Conservation (phyloP, 345 rosid species). For the Linum trigynum region DNA sequence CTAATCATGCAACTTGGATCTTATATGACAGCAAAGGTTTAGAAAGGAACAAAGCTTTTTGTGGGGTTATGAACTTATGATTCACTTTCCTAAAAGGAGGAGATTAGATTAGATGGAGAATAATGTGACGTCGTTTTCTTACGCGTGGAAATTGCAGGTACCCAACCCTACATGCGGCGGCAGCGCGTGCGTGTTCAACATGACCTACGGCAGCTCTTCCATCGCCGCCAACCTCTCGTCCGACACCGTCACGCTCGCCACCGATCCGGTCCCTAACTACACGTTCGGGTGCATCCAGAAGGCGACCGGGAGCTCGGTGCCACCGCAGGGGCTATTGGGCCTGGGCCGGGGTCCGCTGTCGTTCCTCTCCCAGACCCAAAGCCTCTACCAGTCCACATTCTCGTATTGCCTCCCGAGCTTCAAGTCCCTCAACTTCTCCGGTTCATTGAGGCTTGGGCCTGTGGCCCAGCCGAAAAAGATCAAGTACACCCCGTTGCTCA, state of each 20-base stretch:
- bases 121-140: neutral
- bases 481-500: slow-evolving; percentile 71
- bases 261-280: slow-evolving; percentile 49
- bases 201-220: slow-evolving; percentile 73
- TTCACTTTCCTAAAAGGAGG: no score
- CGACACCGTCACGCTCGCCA: slow-evolving; percentile 54
- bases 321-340: slow-evolving; percentile 84
- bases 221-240: slow-evolving; percentile 57
- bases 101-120: no score
- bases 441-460: slow-evolving; percentile 82
- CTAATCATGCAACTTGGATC: no score
- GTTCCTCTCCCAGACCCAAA: slow-evolving; percentile 62
- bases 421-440: slow-evolving; percentile 65
- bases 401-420: slow-evolving; percentile 87
- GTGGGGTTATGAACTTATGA: no score
- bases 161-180: slow-evolving; percentile 57
- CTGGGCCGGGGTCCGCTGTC: slow-evolving; percentile 84
- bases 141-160: slow-evolving; percentile 30
- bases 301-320: slow-evolving; percentile 56
- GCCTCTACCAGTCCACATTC: slow-evolving; percentile 61
- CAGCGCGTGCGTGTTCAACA: slow-evolving; percentile 57
- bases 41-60: no score
- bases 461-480: slow-evolving; percentile 59
- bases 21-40: no score
- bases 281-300: slow-evolving; percentile 75